phyloP scores from a whole-genome alignment of 805 yeast species.

The Monosporozyma unispora region DNA sequence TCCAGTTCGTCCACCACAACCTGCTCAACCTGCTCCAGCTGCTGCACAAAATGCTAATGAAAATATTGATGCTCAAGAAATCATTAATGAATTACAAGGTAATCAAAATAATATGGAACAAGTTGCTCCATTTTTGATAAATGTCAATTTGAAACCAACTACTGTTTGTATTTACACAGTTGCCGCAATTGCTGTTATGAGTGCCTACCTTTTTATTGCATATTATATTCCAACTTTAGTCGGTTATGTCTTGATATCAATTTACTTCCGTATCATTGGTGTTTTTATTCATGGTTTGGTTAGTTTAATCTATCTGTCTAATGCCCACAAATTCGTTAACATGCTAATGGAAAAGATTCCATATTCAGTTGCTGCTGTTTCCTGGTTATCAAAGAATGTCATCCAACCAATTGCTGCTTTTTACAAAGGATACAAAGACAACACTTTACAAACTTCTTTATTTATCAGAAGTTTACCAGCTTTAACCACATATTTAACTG shows the following conservation, averaged over 20 bases:
- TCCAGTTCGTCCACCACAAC: slow-evolving; percentile 7
- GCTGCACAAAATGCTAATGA: not conserved
- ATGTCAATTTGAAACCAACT: slow-evolving; percentile 17
- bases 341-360: slow-evolving; percentile 4
- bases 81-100: slow-evolving; percentile 4
- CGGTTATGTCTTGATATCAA: slow-evolving; percentile 29
- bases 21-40: slow-evolving; percentile 9
- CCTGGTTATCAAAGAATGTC: slow-evolving; percentile 13
- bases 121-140: slow-evolving; percentile 22
- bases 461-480: slow-evolving; percentile 24
- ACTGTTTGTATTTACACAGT: slow-evolving; percentile 19
- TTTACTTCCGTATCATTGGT: slow-evolving; percentile 11
- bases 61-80: slow-evolving; percentile 4
- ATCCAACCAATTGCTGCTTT: slow-evolving; percentile 5
- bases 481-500: slow-evolving; percentile 21
- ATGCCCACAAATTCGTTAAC: not conserved
- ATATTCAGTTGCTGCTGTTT: not conserved
- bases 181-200: slow-evolving; percentile 24
- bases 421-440: slow-evolving; percentile 14
- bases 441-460: slow-evolving; percentile 16
- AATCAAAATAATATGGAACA: slow-evolving; percentile 7
- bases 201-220: slow-evolving; percentile 33
- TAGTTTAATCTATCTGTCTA: slow-evolving; percentile 6
- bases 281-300: slow-evolving; percentile 11
- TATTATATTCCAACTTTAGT: slow-evolving; percentile 42